phyloP scores from a whole-genome alignment of 2,329 filamentous ascomycete genomes.

The Drechslera avenae region DNA sequence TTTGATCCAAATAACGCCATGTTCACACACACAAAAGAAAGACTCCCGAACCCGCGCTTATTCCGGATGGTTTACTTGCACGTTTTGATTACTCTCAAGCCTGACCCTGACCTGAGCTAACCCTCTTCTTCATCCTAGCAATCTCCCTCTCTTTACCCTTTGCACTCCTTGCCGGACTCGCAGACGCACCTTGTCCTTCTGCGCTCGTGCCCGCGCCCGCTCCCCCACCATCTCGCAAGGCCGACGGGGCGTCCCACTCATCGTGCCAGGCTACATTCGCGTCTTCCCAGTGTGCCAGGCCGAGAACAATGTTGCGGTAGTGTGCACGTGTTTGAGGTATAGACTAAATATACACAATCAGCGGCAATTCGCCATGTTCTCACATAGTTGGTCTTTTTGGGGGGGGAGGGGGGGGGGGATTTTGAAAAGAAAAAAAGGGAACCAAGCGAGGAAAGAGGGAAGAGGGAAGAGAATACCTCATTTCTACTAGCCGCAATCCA shows the following conservation, averaged over 20 bases:
- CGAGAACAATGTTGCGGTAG: conserved; percentile 37
- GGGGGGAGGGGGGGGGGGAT: too few relatives aligned
- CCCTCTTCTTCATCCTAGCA: conserved; percentile 19
- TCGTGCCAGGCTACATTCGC: conserved; percentile 25
- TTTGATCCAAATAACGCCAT: too few relatives aligned
- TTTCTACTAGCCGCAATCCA: conserved; percentile 40
- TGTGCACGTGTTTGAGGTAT: conserved; percentile 37
- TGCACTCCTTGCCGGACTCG: conserved; percentile 20
- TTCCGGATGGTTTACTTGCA: neutral
- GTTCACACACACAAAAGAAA: too few relatives aligned
- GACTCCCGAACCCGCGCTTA: too few relatives aligned
- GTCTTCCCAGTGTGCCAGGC: neutral
- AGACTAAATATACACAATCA: conserved; percentile 24
- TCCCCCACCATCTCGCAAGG: conserved; percentile 15
- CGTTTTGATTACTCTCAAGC: neutral
- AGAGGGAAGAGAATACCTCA: conserved; percentile 34
- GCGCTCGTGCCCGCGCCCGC: conserved; percentile 22
- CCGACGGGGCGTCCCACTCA: conserved; percentile 10
- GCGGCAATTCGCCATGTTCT: too few relatives aligned
- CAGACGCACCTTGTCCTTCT: conserved; percentile 1
- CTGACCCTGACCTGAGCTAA: conserved; percentile 8
- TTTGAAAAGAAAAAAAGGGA: neutral
- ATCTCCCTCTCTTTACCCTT: conserved; percentile 25
- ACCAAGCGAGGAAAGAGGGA: neutral
- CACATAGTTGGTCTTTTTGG: too few relatives aligned